Evolutionary conservation across 805 yeast species (phyloP).

Genomic region (Ogataea chonburiensis): DNA sequence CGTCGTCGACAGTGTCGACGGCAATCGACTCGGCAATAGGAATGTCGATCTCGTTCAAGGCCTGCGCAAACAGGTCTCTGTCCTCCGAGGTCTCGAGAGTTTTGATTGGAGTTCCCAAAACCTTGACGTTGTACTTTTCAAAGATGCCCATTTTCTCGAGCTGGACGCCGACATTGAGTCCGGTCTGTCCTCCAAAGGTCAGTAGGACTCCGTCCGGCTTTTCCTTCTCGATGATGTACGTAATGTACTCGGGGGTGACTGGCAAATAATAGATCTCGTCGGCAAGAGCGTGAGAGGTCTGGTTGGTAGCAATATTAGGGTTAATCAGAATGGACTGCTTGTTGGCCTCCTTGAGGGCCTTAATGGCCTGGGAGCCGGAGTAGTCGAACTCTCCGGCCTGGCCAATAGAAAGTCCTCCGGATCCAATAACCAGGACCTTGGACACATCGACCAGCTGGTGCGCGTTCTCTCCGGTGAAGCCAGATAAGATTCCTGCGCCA

Average conservation of each 20-base stretch:
- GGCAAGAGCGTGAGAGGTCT: conserved; percentile 91
- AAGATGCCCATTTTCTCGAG: conserved; percentile 94
- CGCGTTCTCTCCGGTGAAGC: conserved; percentile 58
- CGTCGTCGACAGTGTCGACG: conserved; percentile 90
- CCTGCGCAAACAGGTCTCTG: conserved; percentile 93
- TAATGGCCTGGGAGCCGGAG: conserved; percentile 96
- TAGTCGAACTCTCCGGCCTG: conserved; percentile 99
- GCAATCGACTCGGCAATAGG: conserved; percentile 98
- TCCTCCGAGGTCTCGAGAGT: conserved; percentile 97
- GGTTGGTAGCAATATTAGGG: conserved; percentile 96
- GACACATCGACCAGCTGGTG: conserved; percentile 75
- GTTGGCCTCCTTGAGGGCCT: conserved; percentile 88
- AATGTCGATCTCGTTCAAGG: conserved; percentile 89
- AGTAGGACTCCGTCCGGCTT: conserved; percentile 93
- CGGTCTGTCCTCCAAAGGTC: conserved; percentile 99
- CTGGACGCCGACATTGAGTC: conserved; percentile 91
- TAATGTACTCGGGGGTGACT: conserved; percentile 94
- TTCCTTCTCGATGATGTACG: conserved; percentile 93
- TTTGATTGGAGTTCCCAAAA: conserved; percentile 94
- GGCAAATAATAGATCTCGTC: conserved; percentile 95
- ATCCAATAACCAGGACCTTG: conserved; percentile 89
- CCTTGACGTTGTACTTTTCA: conserved; percentile 87
- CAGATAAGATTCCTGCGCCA: conserved; percentile 59
- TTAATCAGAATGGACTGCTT: conserved; percentile 83
- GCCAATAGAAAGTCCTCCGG: conserved; percentile 96